Evolutionary conservation across 2,329 filamentous ascomycete genomes (phyloP), one percentile per base, ranked within the genome.

Genomic region (Penicillium hordei): DNA sequence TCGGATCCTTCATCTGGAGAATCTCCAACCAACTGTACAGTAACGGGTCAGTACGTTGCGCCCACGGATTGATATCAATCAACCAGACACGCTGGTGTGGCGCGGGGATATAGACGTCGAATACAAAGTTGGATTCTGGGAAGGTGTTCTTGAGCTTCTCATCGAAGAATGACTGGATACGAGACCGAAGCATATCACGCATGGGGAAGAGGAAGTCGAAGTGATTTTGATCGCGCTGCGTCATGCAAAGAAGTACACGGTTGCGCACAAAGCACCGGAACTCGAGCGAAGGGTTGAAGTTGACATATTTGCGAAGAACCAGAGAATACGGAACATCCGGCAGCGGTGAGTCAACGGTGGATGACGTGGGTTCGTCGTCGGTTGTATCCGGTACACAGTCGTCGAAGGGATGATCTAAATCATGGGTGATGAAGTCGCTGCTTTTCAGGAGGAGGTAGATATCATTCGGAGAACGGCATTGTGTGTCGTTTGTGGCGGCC

Each of bases 31-130:
- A 99, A 43, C 87, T 88, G 72, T 96, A 99, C 1, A 97, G 80
- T 44, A 97, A 75, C 5, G 90, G 89, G 76, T 99, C 94, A 0
- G 94, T 99, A 59, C 91, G 82, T 42, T 86, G 84, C 1, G 93
- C 93, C 91, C 93, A 99, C 0, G 94, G 91, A 69, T 97, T 97
- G 69, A 99, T 89, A 71, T 99, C 94, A 48, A 99, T 88, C 12
- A 99, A 80, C 78, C 92, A 89, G 2, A 95, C 90, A 48, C 85
- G 83, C 48, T 90, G 86, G 55, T 95, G 83, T 1, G 89, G 75
- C 68, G 83, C 79, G 68, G 93, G 93, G 1, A 99, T 83, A 70
- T 99, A 97, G 43, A 97, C 88, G 71, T 99, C 94, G 68, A 99
- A 96, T 0, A 86, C 85, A 67, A 96, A 97, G 72, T 86, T 89